Base-by-base conservation (phyloP, 495 filamentous ascomycete species). In the Penicillium steckii region DNA sequence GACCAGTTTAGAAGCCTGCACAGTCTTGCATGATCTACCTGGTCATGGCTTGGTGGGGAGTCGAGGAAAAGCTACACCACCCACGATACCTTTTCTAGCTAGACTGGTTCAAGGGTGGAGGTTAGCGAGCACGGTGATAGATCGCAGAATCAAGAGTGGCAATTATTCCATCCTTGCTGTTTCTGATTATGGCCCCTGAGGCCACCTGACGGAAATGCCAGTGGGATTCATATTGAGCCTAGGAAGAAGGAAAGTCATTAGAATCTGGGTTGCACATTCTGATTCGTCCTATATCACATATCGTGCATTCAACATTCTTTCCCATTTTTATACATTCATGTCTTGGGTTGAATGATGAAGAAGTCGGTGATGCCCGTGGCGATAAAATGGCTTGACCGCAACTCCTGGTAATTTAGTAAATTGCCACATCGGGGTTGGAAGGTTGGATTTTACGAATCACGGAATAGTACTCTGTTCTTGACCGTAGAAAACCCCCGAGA, bases 341-440 rank as follows among this genome's bases (percentile, higher is more conserved):
- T 48, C 21, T 41, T 19, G 8, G 18, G 30, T 44, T 17, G 35
- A 23, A 37, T 10, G 13, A 30, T 19, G 17, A 50, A 22, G 2
- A 26, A 30, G 19, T 43, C 27, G 42, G 18, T 35, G 45, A 57
- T 43, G 25, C 18, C 40, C 48, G 61, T 64, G 61, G 57, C 61
- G 43, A 64, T 50, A 33, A 38, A 8, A 44, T 35, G 18, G 27
- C 43, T 52, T 61, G 61, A 64, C 61, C 61, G 61, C 54, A 64
- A 61, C 44, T 58, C 41, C 29, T 18, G 8, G 33, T 37, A 21
- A 21, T 22, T 37, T 46, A 40, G 44, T 30, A 26, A 55, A 49
- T 57, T 35, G 57, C 53, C 57, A 60, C 57, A 60, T 38, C 9
- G 35, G 35, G 9, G 35, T 7, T 13, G 12, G 9, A 38, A 18